These are phyloP conservation scores for Zygnema cylindricum DNA, from an alignment of 139 green algal genomes.

Conservation along the genomic window DNA sequence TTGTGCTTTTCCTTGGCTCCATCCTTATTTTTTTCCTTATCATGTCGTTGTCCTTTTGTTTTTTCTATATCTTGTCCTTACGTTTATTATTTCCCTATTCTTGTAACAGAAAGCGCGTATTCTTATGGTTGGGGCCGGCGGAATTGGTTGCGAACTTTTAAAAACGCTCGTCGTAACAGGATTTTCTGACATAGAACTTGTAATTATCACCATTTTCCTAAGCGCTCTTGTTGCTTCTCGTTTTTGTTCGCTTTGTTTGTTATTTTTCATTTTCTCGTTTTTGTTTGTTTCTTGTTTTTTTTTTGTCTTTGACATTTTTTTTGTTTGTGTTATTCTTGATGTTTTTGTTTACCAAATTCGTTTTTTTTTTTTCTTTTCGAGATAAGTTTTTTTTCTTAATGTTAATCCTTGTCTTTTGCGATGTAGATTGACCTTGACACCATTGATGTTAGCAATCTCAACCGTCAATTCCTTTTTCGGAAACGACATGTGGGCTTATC, in stretches of 20 bases:
- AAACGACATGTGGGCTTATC: conserved; percentile 90
- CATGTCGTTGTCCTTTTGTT: no score
- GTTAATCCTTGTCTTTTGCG: neutral
- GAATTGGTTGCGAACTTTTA: conserved; percentile 97
- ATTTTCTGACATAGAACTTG: conserved; percentile 88
- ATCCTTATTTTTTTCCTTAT: no score
- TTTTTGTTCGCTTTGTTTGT: no score
- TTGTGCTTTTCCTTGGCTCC: no score
- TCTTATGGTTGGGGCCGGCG: conserved; percentile 91
- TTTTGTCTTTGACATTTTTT: neutral
- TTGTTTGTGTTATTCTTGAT: neutral
- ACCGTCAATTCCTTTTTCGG: conserved; percentile 98
- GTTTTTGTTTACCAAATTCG: neutral
- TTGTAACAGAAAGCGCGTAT: conserved; percentile 66
- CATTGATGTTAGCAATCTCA: conserved; percentile 98
- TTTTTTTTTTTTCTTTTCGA: neutral
- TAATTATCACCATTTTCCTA: conserved; percentile 6
- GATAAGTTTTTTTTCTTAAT: neutral
- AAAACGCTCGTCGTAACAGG: conserved; percentile 94
- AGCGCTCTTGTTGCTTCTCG: no score
- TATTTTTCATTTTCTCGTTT: no score
- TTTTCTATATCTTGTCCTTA: no score
- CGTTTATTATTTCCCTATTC: no score
- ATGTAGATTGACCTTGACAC: conserved; percentile 97
- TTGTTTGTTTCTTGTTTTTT: no score